A percentile compares a stretch with the other conserved stretches of the same genome.
Evolutionary conservation across 257 asterid genomes (phyloP).

Genomic region (Capsicum rhomboideum): DNA sequence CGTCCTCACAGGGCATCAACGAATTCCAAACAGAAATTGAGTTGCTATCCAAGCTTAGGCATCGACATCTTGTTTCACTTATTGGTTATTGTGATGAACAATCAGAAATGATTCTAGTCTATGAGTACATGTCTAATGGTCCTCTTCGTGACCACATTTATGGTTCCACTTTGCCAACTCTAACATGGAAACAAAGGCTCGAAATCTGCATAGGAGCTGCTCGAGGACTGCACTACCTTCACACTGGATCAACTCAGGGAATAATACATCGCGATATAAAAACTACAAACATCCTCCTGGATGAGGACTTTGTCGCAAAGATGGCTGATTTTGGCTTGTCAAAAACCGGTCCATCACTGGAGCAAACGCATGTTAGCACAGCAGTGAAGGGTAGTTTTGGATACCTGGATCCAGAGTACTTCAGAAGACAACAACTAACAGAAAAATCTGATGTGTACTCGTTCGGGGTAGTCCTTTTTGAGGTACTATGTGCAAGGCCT

Average conservation of each 20-base stretch:
- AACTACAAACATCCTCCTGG: constrained; percentile 81
- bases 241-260: constrained; percentile 89
- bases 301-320: constrained; percentile 56
- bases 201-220: constrained; percentile 96
- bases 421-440: constrained; percentile 81
- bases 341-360: constrained; percentile 71
- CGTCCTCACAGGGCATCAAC: constrained; percentile 80
- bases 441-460: constrained; percentile 90
- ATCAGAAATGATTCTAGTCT: constrained; percentile 78
- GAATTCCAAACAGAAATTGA: constrained; percentile 85
- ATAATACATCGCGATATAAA: constrained; percentile 86
- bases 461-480: constrained; percentile 82
- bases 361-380: constrained; percentile 93
- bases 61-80: constrained; percentile 77
- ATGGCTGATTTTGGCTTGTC: constrained; percentile 95
- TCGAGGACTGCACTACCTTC: constrained; percentile 85
- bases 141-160: constrained; percentile 79
- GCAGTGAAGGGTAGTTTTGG: constrained; percentile 97
- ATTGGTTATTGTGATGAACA: constrained; percentile 86
- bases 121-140: constrained; percentile 78
- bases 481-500: constrained; percentile 83
- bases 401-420: constrained; percentile 91
- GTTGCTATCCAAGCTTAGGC: constrained; percentile 75
- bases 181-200: constrained; percentile 76
- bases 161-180: constrained; percentile 41